These are phyloP conservation scores for Suillus sp. DNA, from an alignment of 768 basidiomycete species.

Conservation along the genomic window DNA sequence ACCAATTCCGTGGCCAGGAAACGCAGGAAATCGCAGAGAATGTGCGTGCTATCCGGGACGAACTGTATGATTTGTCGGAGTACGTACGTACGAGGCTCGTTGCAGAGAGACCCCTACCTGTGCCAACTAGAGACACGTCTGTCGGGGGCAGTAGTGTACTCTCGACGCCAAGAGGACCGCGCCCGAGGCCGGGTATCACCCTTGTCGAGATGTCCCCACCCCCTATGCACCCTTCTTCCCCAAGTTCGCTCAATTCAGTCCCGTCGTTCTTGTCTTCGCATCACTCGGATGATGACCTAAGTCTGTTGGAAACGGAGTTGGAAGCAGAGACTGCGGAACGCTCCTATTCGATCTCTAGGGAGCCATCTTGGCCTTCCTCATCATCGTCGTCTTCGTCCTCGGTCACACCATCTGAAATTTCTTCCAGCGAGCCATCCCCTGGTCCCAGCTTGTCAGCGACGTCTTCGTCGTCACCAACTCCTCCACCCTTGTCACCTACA, in stretches of 20 bases:
- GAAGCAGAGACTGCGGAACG: conserved; percentile 25
- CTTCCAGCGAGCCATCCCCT: conserved; percentile 37
- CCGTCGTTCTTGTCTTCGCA: conserved; percentile 58
- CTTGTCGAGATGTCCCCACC: conserved; percentile 48
- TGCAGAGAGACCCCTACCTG: conserved; percentile 20
- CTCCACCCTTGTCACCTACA: conserved; percentile 39
- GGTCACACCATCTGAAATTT: conserved; percentile 35
- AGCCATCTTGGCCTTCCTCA: conserved; percentile 40
- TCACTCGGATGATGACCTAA: conserved; percentile 68
- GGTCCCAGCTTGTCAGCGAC: conserved; percentile 42
- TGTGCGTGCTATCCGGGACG: conserved; percentile 68
- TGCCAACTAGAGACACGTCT: conserved; percentile 41
- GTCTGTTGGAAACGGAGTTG: conserved; percentile 43
- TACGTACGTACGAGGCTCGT: conserved; percentile 48
- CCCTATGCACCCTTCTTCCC: conserved; percentile 41
- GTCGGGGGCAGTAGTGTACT: conserved; percentile 46
- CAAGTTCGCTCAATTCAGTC: conserved; percentile 37
- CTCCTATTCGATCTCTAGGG: neutral
- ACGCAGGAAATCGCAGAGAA: conserved; percentile 64
- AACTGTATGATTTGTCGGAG: conserved; percentile 64
- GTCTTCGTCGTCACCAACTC: conserved; percentile 38
- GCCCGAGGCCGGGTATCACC: conserved; percentile 28
- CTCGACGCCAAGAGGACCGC: conserved; percentile 33
- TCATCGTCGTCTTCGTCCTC: conserved; percentile 35
- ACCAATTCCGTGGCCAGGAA: conserved; percentile 64